phyloP scores from a whole-genome alignment of 352 stramenopile species.

The Phytophthora cajani region DNA sequence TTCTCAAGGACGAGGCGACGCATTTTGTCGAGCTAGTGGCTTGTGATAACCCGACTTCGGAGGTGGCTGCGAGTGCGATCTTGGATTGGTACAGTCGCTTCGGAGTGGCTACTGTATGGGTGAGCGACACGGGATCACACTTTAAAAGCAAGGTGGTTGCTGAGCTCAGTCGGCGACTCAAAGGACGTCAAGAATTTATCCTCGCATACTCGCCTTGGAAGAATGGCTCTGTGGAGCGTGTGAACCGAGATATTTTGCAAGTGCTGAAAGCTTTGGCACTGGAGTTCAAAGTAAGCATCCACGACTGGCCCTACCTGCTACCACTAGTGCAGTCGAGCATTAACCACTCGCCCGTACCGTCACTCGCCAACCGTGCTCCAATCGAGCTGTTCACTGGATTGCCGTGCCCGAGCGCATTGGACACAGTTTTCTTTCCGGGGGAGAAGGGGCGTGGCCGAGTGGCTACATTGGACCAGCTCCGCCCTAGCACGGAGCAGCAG shows the following conservation, averaged over 20 bases:
- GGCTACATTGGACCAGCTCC: background rate
- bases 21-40: background rate
- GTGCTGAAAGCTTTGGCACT: constrained; percentile 7
- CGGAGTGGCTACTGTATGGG: background rate
- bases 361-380: background rate
- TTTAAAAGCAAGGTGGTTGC: constrained; percentile 6
- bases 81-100: constrained; percentile 8
- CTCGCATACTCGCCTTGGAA: constrained; percentile 5
- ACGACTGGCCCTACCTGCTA: constrained; percentile 4
- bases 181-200: constrained; percentile 3
- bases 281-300: constrained; percentile 9
- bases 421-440: background rate
- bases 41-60: constrained; percentile 6
- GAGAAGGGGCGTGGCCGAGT: background rate
- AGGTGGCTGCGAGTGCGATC: background rate
- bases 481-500: background rate
- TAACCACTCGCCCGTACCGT: background rate
- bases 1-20: constrained; percentile 20
- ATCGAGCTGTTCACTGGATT: background rate
- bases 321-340: background rate
- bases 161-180: background rate
- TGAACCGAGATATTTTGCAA: constrained; percentile 9
- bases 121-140: constrained; percentile 3
- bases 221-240: constrained; percentile 5
- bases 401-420: background rate